Conservation (phyloP, 805 yeast genomes). For the Ascoidea rubescens region DNA sequence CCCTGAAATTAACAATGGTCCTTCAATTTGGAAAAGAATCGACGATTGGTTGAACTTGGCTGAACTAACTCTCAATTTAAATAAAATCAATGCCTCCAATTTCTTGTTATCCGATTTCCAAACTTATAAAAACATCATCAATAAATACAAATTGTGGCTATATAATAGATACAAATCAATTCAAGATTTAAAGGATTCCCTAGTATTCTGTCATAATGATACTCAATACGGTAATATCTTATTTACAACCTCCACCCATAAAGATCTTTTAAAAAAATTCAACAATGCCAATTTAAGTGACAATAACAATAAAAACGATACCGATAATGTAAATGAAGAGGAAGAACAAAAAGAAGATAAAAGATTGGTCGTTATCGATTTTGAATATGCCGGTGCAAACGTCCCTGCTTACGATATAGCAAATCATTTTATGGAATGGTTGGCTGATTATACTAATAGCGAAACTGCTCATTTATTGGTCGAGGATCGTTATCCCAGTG, state of each 20-base stretch:
- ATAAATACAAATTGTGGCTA: slow-evolving; percentile 51
- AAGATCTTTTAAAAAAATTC: neutral
- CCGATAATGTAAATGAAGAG: neutral
- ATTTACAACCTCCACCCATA: slow-evolving; percentile 33
- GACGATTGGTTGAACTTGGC: slow-evolving; percentile 55
- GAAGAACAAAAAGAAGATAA: slow-evolving; percentile 39
- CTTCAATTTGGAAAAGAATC: slow-evolving; percentile 57
- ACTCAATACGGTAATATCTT: slow-evolving; percentile 92
- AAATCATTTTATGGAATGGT: slow-evolving; percentile 95
- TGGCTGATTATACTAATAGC: slow-evolving; percentile 76
- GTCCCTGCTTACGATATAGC: slow-evolving; percentile 82
- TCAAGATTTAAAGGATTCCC: slow-evolving; percentile 26
- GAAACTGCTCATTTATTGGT: slow-evolving; percentile 38
- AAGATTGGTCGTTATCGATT: slow-evolving; percentile 84
- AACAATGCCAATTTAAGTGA: slow-evolving; percentile 5
- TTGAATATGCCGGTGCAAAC: slow-evolving; percentile 90
- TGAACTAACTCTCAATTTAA: slow-evolving; percentile 25
- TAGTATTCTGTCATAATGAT: slow-evolving; percentile 89
- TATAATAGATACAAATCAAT: slow-evolving; percentile 29
- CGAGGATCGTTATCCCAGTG: slow-evolving; percentile 46
- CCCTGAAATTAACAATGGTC: slow-evolving; percentile 43
- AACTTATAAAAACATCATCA: slow-evolving; percentile 33
- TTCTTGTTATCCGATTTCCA: slow-evolving; percentile 33
- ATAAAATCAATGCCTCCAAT: slow-evolving; percentile 21
- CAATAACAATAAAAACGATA: slow-evolving; percentile 21